These are phyloP conservation scores for Xanthoconium separans DNA, from an alignment of 1,284 basidiomycete genomes.

Conservation along the genomic window DNA sequence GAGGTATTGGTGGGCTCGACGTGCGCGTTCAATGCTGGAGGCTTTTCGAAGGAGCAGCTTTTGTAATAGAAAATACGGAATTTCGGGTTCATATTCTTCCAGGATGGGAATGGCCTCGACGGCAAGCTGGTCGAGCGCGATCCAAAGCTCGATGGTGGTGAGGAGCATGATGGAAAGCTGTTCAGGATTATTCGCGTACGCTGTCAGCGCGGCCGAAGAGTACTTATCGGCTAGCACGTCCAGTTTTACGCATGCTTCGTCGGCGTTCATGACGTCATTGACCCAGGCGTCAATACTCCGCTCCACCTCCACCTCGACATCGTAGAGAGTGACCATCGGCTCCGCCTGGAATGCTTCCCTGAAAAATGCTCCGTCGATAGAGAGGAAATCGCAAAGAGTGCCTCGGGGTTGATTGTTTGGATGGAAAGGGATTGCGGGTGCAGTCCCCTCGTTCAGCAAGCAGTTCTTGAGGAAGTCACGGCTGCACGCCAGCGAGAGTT, in stretches of 20 bases:
- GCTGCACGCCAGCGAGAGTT: slow-evolving; percentile 29
- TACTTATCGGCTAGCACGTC: slow-evolving; percentile 31
- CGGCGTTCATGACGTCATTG: background rate
- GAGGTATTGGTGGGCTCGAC: slow-evolving; percentile 35
- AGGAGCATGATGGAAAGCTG: slow-evolving; percentile 42
- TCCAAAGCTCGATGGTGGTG: slow-evolving; percentile 44
- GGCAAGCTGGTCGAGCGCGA: slow-evolving; percentile 42
- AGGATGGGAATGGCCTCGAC: slow-evolving; percentile 37
- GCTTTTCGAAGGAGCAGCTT: slow-evolving; percentile 38
- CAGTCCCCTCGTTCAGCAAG: background rate
- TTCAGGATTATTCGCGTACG: slow-evolving; percentile 40
- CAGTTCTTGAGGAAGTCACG: slow-evolving; percentile 19
- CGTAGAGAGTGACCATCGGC: slow-evolving; percentile 25
- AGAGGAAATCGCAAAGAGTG: slow-evolving; percentile 17
- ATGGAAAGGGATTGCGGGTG: slow-evolving; percentile 6
- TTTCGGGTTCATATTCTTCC: slow-evolving; percentile 44
- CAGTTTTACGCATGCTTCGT: slow-evolving; percentile 15
- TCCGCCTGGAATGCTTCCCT: slow-evolving; percentile 6
- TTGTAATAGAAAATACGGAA: slow-evolving; percentile 37
- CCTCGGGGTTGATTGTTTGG: slow-evolving; percentile 7
- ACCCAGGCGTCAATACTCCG: slow-evolving; percentile 34
- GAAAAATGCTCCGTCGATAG: slow-evolving; percentile 11
- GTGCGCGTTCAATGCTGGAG: slow-evolving; percentile 14
- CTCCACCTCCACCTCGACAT: slow-evolving; percentile 34
- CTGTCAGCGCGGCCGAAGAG: slow-evolving; percentile 18